Base-by-base conservation (phyloP, 169 alveolate genomes). In the Blepharisma undulans region DNA sequence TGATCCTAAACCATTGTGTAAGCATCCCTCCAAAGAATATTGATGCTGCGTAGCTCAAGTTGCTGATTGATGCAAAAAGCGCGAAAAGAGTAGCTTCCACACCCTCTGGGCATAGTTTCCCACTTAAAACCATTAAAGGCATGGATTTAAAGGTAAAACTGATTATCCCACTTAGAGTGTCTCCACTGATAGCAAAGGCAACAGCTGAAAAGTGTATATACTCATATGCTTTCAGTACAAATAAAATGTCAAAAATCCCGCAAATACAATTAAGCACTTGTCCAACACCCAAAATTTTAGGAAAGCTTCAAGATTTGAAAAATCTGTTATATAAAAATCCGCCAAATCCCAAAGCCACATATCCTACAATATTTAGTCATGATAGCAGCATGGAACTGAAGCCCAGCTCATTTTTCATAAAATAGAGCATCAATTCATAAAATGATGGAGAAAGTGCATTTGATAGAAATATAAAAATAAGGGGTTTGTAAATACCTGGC, bases 81-180 rank as follows among this genome's bases (percentile, higher is more conserved):
- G 92, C 89, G 25, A 76, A 88, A 25, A 88, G 76, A 27, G 92
- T 88, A 2, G 77, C 92, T 74, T 88, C 92, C 21, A 71, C 22
- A 22, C 92, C 92, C 14, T 60, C 82, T 25, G 92, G 92, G 32
- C 92, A 88, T 29, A 88, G 21, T 76, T 88, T 59, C 14, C 90
- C 92, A 22, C 84, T 33, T 22, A 88, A n/a, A 32, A 88, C 92
- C 76, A 88, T 33, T 21, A 86, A 48, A 14, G 92, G 92, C 79
- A 88, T 81, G 10, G 90, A 71, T 14, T n/a, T 86, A 66, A 88
- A 59, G 48, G 77, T 60, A 27, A 81, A 81, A 27, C 30, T 30
- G 3, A 88, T 61, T 4, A 86, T 22, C 33, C 27, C 22, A 22
- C 30, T n/a, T 0, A 27, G 61, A 76, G 59, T 32, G 12, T 88